Conservation (phyloP, 208 protist species). For the Perkinsela sp. region DNA sequence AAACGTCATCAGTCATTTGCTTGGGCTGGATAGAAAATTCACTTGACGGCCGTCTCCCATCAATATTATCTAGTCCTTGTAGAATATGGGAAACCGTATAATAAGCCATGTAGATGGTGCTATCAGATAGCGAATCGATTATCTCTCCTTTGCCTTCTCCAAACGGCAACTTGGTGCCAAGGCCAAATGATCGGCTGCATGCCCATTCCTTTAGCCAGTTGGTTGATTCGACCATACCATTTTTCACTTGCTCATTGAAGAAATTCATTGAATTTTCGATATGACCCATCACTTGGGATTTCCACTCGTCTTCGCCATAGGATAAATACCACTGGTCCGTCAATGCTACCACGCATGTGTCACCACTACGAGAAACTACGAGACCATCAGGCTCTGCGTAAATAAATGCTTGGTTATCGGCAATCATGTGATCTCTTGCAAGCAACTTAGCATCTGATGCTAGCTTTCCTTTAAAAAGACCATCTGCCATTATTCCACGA, state of each 20-base stretch:
- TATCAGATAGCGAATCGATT: slow-evolving; percentile 99
- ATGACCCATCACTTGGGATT: slow-evolving; percentile 38
- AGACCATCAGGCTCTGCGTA: slow-evolving; percentile 85
- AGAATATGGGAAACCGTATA: slow-evolving; percentile 95
- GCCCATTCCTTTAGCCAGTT: slow-evolving; percentile 96
- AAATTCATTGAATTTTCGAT: slow-evolving; percentile 53
- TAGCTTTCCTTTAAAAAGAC: slow-evolving; percentile 24
- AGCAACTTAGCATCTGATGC: slow-evolving; percentile 79
- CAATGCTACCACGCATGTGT: slow-evolving; percentile 94
- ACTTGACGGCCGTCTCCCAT: slow-evolving; percentile 15
- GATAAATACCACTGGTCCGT: slow-evolving; percentile 97
- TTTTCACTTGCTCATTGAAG: slow-evolving; percentile 63
- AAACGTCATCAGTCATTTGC: slow-evolving; percentile 68
- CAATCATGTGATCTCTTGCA: slow-evolving; percentile 42
- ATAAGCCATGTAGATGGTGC: slow-evolving; percentile 99
- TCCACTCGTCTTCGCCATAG: slow-evolving; percentile 94
- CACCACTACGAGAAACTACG: slow-evolving; percentile 90
- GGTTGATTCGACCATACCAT: slow-evolving; percentile 71
- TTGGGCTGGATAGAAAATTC: slow-evolving; percentile 56
- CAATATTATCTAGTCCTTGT: slow-evolving; percentile 36
- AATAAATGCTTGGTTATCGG: slow-evolving; percentile 26
- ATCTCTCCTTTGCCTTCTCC: slow-evolving; percentile 56
- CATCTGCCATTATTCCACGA: slow-evolving; percentile 68
- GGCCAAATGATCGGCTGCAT: slow-evolving; percentile 94
- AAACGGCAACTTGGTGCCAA: slow-evolving; percentile 93